Evolutionary conservation across 2,329 filamentous ascomycete species (phyloP), one percentile per base, ranked within the genome.

Genomic region (Cladosporium austrohemisphaericum): DNA sequence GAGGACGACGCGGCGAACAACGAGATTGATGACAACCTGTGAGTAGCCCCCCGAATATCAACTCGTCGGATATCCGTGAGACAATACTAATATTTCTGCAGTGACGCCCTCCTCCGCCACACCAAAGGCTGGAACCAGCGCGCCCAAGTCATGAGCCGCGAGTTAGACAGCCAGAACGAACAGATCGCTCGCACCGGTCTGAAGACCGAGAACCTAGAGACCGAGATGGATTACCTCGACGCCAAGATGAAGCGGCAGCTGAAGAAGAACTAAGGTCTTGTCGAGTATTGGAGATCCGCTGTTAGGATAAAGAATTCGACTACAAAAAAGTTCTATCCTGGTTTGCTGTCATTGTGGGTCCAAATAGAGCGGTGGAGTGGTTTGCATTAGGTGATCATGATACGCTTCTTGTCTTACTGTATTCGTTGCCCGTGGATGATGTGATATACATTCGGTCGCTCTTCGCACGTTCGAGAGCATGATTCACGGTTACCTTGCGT

Each of bases 131-230:
- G 95, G 65, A 90, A 94, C 61, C 73, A 77, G 55, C 74, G 93
- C 18, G 87, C 86, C 13, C 75, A 78, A 57, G 86, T 85, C 37
- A 91, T 89, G 62, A 85, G 84, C 40, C 74, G 79, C 38, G 88
- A 93, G 65, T 77, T 93, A 19, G 83, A 88, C 53, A 72, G 78
- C 51, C 87, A 94, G 72, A 94, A 94, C 69, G 78, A 78, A 60
- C 78, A 84, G 61, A 85, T 95, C 62, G 84, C 86, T 54, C 78
- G 83, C 52, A 88, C 96, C 63, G 86, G 38, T 41, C 53, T 37
- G 37, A 63, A 56, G 88, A 92, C 84, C 70, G 89, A 95, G 38
- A 41, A 41, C 19, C 25, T 41, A 18, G 38, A 41, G 38, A 41
- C 25, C 10, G 38, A 41, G 26, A 41, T 41, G 38, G 38, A 41